Base-by-base conservation (phyloP, 108 stramenopile genomes). In the Aurantiochytrium sp. region DNA sequence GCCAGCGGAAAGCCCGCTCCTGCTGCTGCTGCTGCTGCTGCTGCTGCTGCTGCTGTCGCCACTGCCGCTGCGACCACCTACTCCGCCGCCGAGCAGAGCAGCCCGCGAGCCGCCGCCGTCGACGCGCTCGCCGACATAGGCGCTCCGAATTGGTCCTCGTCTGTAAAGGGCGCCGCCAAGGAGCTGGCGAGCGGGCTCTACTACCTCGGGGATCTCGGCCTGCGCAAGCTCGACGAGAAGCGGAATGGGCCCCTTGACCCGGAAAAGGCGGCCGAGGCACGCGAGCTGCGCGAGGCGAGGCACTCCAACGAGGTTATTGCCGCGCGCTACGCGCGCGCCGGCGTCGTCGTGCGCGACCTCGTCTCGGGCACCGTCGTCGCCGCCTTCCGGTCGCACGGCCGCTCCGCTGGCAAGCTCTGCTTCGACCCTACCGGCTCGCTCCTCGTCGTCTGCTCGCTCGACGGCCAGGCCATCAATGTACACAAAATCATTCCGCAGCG, bases 181-280 rank as follows among this genome's bases (percentile, higher is more conserved):
- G 73, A 81, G n/a, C 39, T 81, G 15, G 73, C 73, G 0, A 48
- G 42, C 42, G 73, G 73, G 30, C 39, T 81, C 39, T 81, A 81
- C 45, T 81, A 81, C 73, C 73, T 81, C 30, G 73, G 73, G 6
- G 73, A 81, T 30, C 73, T 81, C 73, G 73, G 73, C 73, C 45
- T 81, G n/a, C 39, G 45, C 39, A 81, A 81, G 45, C 12, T 81
- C 12, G 73, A 81, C 42, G 73, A 81, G 24, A 41, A 42, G 45
- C 73, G 73, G 32, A 81, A 81, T 48, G 73, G 73, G 73, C 10
- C 32, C 34, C n/a, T n/a, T 34, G 30, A 48, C 2, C 21, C 73
- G 42, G 73, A 48, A 6, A 81, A 81, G 24, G 24, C 6, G 42
- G 19, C 3, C n/a, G 45, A 41, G n/a, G 73, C 73, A 6, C 39